Base-by-base conservation (phyloP, 345 rosid genomes). In the Melaleuca alternifolia region DNA sequence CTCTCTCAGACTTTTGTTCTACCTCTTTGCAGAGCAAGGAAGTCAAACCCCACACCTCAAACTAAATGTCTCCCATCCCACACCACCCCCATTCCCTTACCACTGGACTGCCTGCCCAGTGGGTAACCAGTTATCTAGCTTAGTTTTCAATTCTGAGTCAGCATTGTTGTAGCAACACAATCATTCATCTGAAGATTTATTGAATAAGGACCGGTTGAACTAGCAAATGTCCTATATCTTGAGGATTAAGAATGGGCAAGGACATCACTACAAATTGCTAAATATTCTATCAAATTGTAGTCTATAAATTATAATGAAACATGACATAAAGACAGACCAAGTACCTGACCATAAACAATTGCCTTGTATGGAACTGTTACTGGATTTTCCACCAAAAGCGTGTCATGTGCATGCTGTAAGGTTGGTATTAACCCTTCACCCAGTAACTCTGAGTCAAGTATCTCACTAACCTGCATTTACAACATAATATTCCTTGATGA, bases 371-470 rank as follows among this genome's bases (percentile, higher is more conserved):
- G 99, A 86, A 97, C 98, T 4, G 95, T 89, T 76, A 89, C 84
- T 9, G 99, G 96, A 91, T 95, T 94, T 26, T 97, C 94, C 90
- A 94, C 98, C 52, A 96, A 90, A 54, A 97, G 92, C 89, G 62
- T 88, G 88, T 96, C 99, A 89, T 96, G 96, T 50, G 99, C 99
- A 92, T 96, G 98, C 87, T 94, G 99, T 59, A 96, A 91, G 89
- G 95, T 94, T 44, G 99, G 99, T 89, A 97, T 96, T 23, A 97
- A 90, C 86, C 99, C 99, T 93, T 97, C 99, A 65, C 99, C 99
- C 84, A 97, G 86, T 59, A 97, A 88, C 93, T 96, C 99, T 26
- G 99, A 97, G 88, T 97, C 99, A 87, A 97, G 91, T 90, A 96
- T 97, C 91, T 96, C 99, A 71, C 97, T 97, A 12, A 96, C 99